These are phyloP conservation scores for Lepraria neglecta DNA, from an alignment of 495 filamentous ascomycete species.

Conservation along the genomic window DNA sequence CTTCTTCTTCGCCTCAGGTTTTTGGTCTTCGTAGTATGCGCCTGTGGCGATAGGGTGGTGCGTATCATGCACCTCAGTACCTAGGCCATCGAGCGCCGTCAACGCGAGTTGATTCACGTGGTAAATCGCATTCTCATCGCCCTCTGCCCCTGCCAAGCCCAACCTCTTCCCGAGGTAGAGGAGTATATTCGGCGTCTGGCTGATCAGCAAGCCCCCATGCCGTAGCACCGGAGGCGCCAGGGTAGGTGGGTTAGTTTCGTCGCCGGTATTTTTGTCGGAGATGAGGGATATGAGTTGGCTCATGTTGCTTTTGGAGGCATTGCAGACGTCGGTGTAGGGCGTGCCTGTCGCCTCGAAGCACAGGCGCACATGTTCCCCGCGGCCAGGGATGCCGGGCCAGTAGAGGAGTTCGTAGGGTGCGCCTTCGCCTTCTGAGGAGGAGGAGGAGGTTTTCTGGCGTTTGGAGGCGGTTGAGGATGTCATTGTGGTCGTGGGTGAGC, in stretches of 20 bases:
- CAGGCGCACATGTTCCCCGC: constrained; percentile 60
- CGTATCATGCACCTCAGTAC: constrained; percentile 59
- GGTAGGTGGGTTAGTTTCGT: constrained; percentile 49
- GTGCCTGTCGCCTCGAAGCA: constrained; percentile 54
- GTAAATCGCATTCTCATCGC: constrained; percentile 42
- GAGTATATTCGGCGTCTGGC: constrained; percentile 60
- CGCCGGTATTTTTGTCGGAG: constrained; percentile 30
- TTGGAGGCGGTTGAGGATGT: constrained; percentile 21
- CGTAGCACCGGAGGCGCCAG: constrained; percentile 56
- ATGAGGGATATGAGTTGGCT: constrained; percentile 32
- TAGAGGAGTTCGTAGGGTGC: constrained; percentile 51
- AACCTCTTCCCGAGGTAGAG: constrained; percentile 52
- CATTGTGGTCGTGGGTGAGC: constrained; percentile 14
- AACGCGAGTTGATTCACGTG: constrained; percentile 51
- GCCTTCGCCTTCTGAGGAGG: not conserved
- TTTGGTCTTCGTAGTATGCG: constrained; percentile 64
- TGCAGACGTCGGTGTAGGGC: constrained; percentile 54
- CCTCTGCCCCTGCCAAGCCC: constrained; percentile 42
- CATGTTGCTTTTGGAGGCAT: constrained; percentile 35
- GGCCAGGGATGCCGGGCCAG: constrained; percentile 57
- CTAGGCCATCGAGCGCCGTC: constrained; percentile 59
- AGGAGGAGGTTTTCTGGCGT: constrained; percentile 21
- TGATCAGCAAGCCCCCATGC: constrained; percentile 52
- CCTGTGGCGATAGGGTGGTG: constrained; percentile 55
- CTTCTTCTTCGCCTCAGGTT: constrained; percentile 47